A percentile compares a stretch with the other conserved stretches of the same genome.
phyloP scores from a whole-genome alignment of 306 rosid species.

The Elaeagnus macrophylla region DNA sequence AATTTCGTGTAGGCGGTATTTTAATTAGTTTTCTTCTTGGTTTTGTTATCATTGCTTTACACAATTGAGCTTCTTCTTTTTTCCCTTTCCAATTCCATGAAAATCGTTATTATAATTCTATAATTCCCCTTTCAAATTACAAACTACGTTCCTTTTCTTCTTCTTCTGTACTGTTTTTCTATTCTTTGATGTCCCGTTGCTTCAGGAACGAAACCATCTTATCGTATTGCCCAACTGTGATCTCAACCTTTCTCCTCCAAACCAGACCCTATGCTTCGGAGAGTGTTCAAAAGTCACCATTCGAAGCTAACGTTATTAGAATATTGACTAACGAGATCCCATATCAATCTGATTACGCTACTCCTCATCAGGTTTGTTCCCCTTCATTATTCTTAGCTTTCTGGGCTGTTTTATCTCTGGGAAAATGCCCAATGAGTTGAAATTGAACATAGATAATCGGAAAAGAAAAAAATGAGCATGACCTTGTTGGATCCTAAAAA shows the following conservation, averaged over 20 bases:
- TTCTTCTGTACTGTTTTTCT: background rate
- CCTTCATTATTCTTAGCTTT: background rate
- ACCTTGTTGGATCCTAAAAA: too few relatives aligned
- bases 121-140: too few relatives aligned
- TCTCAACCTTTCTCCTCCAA: slow-evolving; percentile 8
- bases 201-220: slow-evolving; percentile 1
- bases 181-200: background rate
- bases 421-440: background rate
- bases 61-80: too few relatives aligned
- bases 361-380: slow-evolving; percentile 55
- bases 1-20: too few relatives aligned
- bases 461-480: too few relatives aligned
- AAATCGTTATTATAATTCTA: too few relatives aligned
- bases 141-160: slow-evolving; percentile 11
- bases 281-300: slow-evolving; percentile 44
- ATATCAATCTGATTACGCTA: slow-evolving; percentile 49
- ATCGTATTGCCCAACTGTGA: slow-evolving; percentile 10
- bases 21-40: too few relatives aligned
- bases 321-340: slow-evolving; percentile 54
- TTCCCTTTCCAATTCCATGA: too few relatives aligned
- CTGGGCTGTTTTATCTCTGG: background rate
- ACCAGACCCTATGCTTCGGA: slow-evolving; percentile 23
- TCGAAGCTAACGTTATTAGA: slow-evolving; percentile 57
- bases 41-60: too few relatives aligned
- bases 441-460: too few relatives aligned